Evolutionary conservation across 441 rosid species (phyloP), one percentile per base, ranked within the genome.

Genomic region (Corymbia citriodora): DNA sequence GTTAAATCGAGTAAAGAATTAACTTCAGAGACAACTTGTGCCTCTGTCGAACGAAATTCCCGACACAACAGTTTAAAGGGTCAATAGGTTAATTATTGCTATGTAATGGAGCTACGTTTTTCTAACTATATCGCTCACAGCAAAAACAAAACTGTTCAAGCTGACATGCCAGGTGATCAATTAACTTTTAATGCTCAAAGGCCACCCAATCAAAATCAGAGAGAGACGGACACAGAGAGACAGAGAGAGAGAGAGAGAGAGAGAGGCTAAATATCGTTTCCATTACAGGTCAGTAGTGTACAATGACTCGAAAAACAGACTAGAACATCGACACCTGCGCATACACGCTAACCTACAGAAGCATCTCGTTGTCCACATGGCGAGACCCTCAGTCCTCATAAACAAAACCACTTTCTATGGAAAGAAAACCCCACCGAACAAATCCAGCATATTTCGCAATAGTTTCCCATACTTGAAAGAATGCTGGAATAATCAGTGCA

Each of bases 231-330:
- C 40, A 18, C 54, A 18, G 8, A 3, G 52, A 52, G 31, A 25
- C n/a, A n/a, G 31, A 68, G 17, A 87, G 49, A n/a, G 10, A 55
- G 48, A 70, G 90, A 6, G 88, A 90, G 90, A 7, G 88, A 55
- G 36, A 74, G 88, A 18, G 74, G 45, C 29, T 83, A 82, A 72
- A 33, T 82, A 36, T 85, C 88, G 85, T 55, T 89, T 90, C 61
- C 63, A 90, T 90, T 92, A 88, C 92, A 89, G 23, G 90, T 85
- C 57, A 74, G 55, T 53, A 79, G 91, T 50, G 55, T 87, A 87
- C 89, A 89, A 72, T 74, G 82, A 54, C 61, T 89, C 50, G 17
- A 21, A 55, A 53, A 53, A 70, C 54, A 87, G 61, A 31, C 65
- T 83, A 63, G 61, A 88, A 53, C 36, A 88, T 87, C 36, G 53